Evolutionary conservation across 2,329 filamentous ascomycete genomes (phyloP).

Genomic region (Penicillium sp.): DNA sequence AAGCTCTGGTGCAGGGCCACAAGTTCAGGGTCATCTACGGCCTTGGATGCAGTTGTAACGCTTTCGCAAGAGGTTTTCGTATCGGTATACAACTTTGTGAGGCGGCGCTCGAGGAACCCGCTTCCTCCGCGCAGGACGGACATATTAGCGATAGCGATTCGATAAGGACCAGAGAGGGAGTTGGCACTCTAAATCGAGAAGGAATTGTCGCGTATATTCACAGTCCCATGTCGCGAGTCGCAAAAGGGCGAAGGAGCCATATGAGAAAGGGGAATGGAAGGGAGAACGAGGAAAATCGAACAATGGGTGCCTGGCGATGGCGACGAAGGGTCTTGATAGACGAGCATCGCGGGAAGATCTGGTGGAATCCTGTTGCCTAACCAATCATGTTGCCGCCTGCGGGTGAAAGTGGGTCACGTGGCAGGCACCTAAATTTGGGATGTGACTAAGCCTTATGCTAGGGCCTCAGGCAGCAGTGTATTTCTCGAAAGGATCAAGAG

Average conservation of each 20-base stretch:
- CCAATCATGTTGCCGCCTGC: conserved; percentile 29
- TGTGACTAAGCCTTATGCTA: background rate
- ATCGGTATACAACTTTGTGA: conserved; percentile 60
- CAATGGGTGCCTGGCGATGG: conserved; percentile 21
- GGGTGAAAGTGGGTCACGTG: conserved; percentile 22
- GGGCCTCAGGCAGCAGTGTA: conserved; percentile 11
- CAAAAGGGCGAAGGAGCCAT: conserved; percentile 8
- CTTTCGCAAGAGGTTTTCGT: conserved; percentile 59
- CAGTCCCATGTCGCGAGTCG: conserved; percentile 14
- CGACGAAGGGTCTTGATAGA: conserved; percentile 23
- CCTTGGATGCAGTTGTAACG: conserved; percentile 48
- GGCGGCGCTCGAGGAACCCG: conserved; percentile 45
- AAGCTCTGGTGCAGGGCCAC: conserved; percentile 56
- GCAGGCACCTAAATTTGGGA: conserved; percentile 28
- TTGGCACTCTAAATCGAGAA: conserved; percentile 16
- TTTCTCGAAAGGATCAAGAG: background rate
- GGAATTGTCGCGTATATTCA: conserved; percentile 7
- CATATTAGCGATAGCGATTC: conserved; percentile 32
- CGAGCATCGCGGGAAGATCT: conserved; percentile 20
- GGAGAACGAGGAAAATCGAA: conserved; percentile 3
- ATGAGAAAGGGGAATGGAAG: conserved; percentile 3
- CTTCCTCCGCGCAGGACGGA: conserved; percentile 44
- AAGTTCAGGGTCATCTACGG: conserved; percentile 50
- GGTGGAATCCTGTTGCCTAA: conserved; percentile 43
- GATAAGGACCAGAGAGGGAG: conserved; percentile 12